These are phyloP conservation scores for Oryza glaberrima DNA, from an alignment of 176 grass and related monocot species.

Conservation along the genomic window DNA sequence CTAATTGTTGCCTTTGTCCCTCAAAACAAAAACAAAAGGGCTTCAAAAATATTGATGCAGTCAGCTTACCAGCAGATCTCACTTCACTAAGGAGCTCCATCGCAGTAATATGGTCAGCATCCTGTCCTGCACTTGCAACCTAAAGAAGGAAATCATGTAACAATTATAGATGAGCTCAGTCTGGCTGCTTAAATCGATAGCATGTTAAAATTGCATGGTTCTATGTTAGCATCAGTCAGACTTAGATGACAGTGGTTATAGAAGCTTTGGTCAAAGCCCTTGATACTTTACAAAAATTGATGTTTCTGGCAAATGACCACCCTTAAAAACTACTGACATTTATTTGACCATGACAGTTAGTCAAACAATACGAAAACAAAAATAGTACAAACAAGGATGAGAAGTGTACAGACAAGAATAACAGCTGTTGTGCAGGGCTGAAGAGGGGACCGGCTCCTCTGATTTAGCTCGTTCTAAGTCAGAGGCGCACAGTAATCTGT, in stretches of 20 bases:
- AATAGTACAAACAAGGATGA: too few species aligned
- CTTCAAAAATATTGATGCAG: constrained; percentile 85
- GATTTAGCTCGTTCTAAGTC: too few species aligned
- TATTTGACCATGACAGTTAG: too few species aligned
- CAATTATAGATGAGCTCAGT: constrained; percentile 33
- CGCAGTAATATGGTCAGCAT: constrained; percentile 73
- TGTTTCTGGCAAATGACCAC: background rate
- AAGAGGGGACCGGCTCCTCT: too few species aligned
- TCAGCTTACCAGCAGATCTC: constrained; percentile 73
- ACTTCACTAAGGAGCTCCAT: constrained; percentile 68
- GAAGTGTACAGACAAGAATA: too few species aligned
- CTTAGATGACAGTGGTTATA: background rate
- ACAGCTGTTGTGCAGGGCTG: too few species aligned
- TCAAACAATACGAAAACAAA: too few species aligned
- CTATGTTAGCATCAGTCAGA: too few species aligned
- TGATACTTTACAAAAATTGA: background rate
- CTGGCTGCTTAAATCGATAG: constrained; percentile 17
- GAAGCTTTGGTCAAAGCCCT: too few species aligned
- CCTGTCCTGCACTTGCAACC: constrained; percentile 83
- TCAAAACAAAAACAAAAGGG: constrained; percentile 78
- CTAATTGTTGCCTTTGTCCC: constrained; percentile 79
- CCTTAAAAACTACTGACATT: too few species aligned
- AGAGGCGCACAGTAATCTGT: too few species aligned
- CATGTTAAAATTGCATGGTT: background rate
- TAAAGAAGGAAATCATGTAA: constrained; percentile 45